Percentiles rank a stretch among this genome's conserved stretches.
Evolutionary conservation across 768 basidiomycete genomes (phyloP).

Genomic region (Panaeolus papilionaceus): DNA sequence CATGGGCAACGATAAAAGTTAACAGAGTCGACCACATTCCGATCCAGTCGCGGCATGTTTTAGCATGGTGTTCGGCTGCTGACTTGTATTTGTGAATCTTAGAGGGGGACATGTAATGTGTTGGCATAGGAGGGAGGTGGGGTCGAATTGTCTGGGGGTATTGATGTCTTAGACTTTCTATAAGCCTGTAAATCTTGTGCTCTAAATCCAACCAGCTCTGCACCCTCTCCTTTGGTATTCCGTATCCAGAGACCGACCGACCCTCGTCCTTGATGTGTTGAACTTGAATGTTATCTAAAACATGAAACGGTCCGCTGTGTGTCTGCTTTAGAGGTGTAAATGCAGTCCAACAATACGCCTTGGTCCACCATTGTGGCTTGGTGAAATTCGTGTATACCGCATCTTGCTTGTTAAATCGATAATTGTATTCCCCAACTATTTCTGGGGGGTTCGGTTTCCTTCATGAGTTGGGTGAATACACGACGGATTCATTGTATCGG

Average conservation of each 20-base stretch:
- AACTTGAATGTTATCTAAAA: not conserved
- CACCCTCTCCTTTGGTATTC: not conserved
- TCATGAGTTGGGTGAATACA: not conserved
- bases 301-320: not conserved
- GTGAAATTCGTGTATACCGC: not conserved
- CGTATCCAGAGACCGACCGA: not conserved
- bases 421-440: not conserved
- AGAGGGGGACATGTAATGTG: not conserved
- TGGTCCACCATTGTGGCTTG: slow-evolving; percentile 1
- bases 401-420: not conserved
- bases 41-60: not conserved
- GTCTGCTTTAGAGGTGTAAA: not conserved
- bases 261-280: not conserved
- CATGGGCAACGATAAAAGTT: not conserved
- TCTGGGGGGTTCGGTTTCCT: not conserved
- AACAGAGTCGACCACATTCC: not conserved
- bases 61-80: not conserved
- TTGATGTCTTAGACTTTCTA: not conserved
- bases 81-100: not conserved
- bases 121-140: not conserved
- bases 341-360: not conserved
- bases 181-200: not conserved
- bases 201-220: not conserved
- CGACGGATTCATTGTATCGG: not conserved
- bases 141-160: not conserved